Evolutionary conservation across 495 filamentous ascomycete genomes (phyloP), one percentile per base, ranked within the genome.

Genomic region (Hypomontagnella submonticulosa): DNA sequence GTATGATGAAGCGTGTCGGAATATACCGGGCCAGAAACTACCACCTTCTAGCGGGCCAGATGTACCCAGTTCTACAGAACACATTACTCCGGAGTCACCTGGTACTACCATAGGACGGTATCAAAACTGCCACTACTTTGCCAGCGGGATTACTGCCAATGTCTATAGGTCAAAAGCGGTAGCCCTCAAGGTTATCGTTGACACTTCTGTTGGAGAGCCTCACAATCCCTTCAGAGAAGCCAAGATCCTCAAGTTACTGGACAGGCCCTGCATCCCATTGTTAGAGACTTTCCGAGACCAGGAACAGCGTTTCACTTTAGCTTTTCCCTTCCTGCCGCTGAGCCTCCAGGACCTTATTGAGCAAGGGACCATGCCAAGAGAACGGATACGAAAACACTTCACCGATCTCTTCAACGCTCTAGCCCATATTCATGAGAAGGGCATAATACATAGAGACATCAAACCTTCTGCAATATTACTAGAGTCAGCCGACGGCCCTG

Each of bases 391-490:
- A 38, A 75, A 74, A 8, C 78, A 83, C 65, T 84, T 96, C 62
- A 74, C 69, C 8, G 86, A 90, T 67, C 67, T 96, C 58, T 92
- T 97, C 76, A 74, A 75, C 12, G 96, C 87, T 5, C 84, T 99
- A 8, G 74, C 75, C 4, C 84, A 91, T 70, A 73, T 96, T 20
- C 96, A 99, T 76, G 60, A 73, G 8, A 75, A 85, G 11, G 87
- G 84, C 6, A 92, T 99, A 50, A 89, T 98, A 65, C 95, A 99
- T 75, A 88, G 95, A 27, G 95, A 99, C 71, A 81, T 99, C 71
- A 99, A 99, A 72, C 93, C 95, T 5, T 89, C 92, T 1, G 96
- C 97, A 65, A 85, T 99, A 48, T 79, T 98, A 36, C 82, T 98
- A 61, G 75, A 84, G 37, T 85, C 87, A 1, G 77, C 82, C 0